Evolutionary conservation across 2,329 filamentous ascomycete species (phyloP).

Genomic region (Harringtonia aguacate): DNA sequence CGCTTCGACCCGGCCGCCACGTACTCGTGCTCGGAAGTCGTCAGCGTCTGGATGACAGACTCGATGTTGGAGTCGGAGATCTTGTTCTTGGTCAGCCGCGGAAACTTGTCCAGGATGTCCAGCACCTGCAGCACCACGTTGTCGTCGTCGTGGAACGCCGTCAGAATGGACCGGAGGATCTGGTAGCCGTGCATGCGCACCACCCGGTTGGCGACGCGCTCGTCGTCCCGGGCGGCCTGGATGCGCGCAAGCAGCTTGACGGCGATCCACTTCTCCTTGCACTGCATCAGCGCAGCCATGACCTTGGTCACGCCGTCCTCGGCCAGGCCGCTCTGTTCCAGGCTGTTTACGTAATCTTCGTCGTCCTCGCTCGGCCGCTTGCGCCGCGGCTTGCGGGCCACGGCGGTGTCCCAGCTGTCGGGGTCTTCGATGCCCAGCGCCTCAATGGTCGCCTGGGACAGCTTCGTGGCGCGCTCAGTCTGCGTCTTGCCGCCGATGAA

Average conservation of each 20-base stretch:
- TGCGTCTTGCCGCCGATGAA: constrained; percentile 98
- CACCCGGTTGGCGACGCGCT: constrained; percentile 76
- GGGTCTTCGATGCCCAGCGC: constrained; percentile 90
- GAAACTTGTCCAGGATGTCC: constrained; percentile 79
- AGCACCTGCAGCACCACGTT: constrained; percentile 86
- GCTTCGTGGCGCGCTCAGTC: constrained; percentile 86
- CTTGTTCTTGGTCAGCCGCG: constrained; percentile 89
- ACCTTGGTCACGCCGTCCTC: constrained; percentile 83
- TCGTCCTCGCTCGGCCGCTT: constrained; percentile 89
- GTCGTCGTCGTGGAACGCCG: constrained; percentile 76
- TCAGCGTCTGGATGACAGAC: constrained; percentile 60
- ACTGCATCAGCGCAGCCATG: constrained; percentile 94
- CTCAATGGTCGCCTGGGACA: constrained; percentile 82
- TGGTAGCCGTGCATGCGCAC: constrained; percentile 97
- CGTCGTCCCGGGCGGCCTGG: constrained; percentile 67
- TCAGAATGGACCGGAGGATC: constrained; percentile 79
- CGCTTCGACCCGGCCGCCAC: constrained; percentile 61
- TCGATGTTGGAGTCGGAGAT: constrained; percentile 96
- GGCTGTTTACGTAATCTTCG: constrained; percentile 88
- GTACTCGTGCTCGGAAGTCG: constrained; percentile 57
- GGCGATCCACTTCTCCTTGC: constrained; percentile 98
- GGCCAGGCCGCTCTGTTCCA: constrained; percentile 68
- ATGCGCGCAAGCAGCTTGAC: constrained; percentile 89
- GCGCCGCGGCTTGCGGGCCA: constrained; percentile 82
- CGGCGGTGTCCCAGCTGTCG: constrained; percentile 83